Conservation (phyloP, 2,329 filamentous ascomycete species). For the Cylindrodendrum hubeiense region DNA sequence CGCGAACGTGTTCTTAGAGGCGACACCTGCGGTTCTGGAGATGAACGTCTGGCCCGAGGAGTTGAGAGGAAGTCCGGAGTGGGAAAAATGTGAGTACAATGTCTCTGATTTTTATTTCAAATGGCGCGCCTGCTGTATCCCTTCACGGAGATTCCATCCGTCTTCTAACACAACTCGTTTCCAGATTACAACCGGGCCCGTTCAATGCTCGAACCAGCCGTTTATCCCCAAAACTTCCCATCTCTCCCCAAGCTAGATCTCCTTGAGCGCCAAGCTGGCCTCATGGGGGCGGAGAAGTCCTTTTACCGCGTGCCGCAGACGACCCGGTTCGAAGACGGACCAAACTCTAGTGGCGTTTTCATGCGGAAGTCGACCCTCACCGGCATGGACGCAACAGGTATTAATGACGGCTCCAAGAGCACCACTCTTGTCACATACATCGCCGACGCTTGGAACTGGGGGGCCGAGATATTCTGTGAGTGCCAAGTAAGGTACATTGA, state of each 20-base stretch:
- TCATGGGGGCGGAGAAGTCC: constrained; percentile 62
- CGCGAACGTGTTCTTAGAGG: constrained; percentile 74
- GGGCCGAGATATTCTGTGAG: constrained; percentile 78
- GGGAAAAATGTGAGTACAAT: constrained; percentile 60
- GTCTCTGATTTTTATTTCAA: neutral
- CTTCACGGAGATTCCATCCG: neutral
- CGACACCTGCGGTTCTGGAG: constrained; percentile 65
- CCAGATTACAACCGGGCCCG: constrained; percentile 69
- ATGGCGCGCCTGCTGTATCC: neutral
- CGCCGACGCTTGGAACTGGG: constrained; percentile 79
- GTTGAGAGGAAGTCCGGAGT: constrained; percentile 60
- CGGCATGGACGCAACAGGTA: constrained; percentile 72
- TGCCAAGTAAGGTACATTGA: constrained; percentile 75
- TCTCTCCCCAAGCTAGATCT: constrained; percentile 68
- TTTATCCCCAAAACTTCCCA: constrained; percentile 70
- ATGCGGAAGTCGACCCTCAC: constrained; percentile 71
- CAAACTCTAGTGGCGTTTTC: constrained; percentile 73
- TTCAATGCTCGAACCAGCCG: constrained; percentile 68
- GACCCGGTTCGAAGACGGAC: constrained; percentile 71
- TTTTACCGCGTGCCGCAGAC: constrained; percentile 71
- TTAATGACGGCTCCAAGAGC: constrained; percentile 77
- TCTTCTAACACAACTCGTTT: neutral
- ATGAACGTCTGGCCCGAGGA: constrained; percentile 71
- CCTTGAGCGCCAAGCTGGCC: constrained; percentile 67
- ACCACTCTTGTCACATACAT: constrained; percentile 76